Base-by-base conservation (phyloP, 2,329 filamentous ascomycete genomes). In the Arthrobotrys sinensis region DNA sequence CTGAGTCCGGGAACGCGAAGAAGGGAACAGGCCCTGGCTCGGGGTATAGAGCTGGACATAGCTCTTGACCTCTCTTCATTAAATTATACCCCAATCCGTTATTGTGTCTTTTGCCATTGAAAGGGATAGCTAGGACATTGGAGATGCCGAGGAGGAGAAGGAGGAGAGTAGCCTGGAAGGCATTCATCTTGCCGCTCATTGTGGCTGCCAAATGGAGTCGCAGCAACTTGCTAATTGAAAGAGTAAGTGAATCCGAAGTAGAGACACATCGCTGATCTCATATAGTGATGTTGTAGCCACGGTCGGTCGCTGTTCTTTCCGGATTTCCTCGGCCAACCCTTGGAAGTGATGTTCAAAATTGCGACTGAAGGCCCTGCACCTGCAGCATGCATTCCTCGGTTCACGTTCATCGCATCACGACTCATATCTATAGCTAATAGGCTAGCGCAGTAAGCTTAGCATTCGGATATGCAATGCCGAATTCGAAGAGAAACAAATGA, bases 41-140 rank as follows among this genome's bases (percentile, higher is more conserved):
- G 1, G 48, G 69, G 57, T 73, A 73, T 7, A 66, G 62, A 36
- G 50, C 62, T 4, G 69, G 69, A 43, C 69, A 73, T 21, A 73
- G 62, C 32, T 73, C 69, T 14, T 45, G 62, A 21, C 69, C 69
- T 60, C 69, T 50, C 52, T 67, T 73, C 28, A 73, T 24, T 11
- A 73, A 28, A 21, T 32, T 43, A 28, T 55, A 64, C 4, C 32
- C 14, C 19, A 45, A 40, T 55, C 46, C 28, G 0, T 52, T 34
- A 36, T 11, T 12, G 8, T 32, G 4, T 38, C 34, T 16, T 11
- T 12, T 16, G 4, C 10, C 21, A 43, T 32, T 19, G 24, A 73
- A 67, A 7, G 62, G 62, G 16, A 12, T 19, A 3, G 69, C 50
- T 12, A 60, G 69, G 4, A 62, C 52, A 32, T 32, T 63, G 16